Percentiles rank a stretch among this genome's conserved stretches.
phyloP scores from a whole-genome alignment of 306 rosid species.

The Acacia acuminata region DNA sequence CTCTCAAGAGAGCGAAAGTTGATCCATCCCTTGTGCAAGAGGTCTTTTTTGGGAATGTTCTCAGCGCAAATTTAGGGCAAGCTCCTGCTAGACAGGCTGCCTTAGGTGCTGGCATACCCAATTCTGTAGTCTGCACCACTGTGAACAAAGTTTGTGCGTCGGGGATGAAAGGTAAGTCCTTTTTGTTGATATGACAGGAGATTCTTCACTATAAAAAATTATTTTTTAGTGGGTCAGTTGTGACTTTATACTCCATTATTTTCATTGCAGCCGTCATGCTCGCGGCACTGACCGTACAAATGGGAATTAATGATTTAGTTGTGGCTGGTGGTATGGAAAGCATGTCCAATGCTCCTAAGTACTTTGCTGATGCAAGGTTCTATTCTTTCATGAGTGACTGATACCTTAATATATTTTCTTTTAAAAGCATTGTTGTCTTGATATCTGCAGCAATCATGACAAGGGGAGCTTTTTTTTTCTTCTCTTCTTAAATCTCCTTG shows the following conservation, averaged over 20 bases:
- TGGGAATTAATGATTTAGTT: constrained; percentile 71
- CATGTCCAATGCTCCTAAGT: constrained; percentile 98
- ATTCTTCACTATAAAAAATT: background rate
- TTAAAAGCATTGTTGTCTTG: background rate
- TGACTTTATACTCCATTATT: constrained; percentile 25
- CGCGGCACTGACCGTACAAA: constrained; percentile 83
- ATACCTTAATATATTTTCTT: background rate
- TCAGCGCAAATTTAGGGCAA: constrained; percentile 94
- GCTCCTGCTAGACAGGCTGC: constrained; percentile 99
- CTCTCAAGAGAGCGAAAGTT: constrained; percentile 80
- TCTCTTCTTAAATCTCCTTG: background rate
- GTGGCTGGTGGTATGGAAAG: constrained; percentile 98
- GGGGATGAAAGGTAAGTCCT: constrained; percentile 75
- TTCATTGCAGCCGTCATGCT: constrained; percentile 75
- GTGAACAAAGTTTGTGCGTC: constrained; percentile 92
- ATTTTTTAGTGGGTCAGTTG: background rate
- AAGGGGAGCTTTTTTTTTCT: constrained; percentile 4
- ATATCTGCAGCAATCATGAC: constrained; percentile 21
- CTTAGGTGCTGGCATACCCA: constrained; percentile 86
- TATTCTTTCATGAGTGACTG: constrained; percentile 15
- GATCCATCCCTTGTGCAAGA: constrained; percentile 92
- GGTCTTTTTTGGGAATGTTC: constrained; percentile 93
- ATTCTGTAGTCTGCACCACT: constrained; percentile 87
- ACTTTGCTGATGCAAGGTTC: constrained; percentile 75
- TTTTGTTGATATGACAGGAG: background rate